A percentile compares a stretch with the other conserved stretches of the same genome.
Conservation (phyloP, 2,329 filamentous ascomycete genomes). For the Colletotrichum sojae region DNA sequence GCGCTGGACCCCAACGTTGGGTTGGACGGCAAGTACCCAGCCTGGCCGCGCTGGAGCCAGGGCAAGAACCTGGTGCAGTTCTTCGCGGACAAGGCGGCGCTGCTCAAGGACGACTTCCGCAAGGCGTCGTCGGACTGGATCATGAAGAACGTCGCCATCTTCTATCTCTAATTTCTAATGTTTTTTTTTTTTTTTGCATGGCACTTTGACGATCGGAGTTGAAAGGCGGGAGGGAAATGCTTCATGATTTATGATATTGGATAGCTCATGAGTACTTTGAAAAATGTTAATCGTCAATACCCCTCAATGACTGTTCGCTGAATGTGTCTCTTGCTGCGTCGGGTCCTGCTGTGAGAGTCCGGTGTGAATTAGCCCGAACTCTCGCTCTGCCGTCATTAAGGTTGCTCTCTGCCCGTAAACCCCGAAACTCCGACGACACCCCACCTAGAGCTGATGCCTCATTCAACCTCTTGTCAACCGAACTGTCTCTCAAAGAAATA, state of each 20-base stretch:
- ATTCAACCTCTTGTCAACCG: too few species aligned
- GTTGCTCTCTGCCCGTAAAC: too few species aligned
- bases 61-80: slow-evolving; percentile 67
- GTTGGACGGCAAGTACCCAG: slow-evolving; percentile 51
- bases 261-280: not conserved
- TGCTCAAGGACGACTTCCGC: slow-evolving; percentile 58
- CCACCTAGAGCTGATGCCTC: too few species aligned
- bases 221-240: not conserved
- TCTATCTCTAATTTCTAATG: slow-evolving; percentile 13
- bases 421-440: too few species aligned
- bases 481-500: too few species aligned
- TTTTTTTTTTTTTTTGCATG: accelerated
- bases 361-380: not conserved
- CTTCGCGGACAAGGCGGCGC: slow-evolving; percentile 48
- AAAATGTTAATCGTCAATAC: not conserved
- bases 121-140: slow-evolving; percentile 46
- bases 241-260: slow-evolving; percentile 5
- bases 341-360: not conserved
- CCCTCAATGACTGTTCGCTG: too few species aligned
- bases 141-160: slow-evolving; percentile 33
- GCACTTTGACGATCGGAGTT: not conserved
- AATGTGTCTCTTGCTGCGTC: too few species aligned
- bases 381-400: not conserved
- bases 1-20: slow-evolving; percentile 78
- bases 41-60: slow-evolving; percentile 61